A percentile compares a stretch with the other conserved stretches of the same genome.
These are phyloP conservation scores for Suillus tomentosus DNA, from an alignment of 768 basidiomycete species.

Conservation along the genomic window DNA sequence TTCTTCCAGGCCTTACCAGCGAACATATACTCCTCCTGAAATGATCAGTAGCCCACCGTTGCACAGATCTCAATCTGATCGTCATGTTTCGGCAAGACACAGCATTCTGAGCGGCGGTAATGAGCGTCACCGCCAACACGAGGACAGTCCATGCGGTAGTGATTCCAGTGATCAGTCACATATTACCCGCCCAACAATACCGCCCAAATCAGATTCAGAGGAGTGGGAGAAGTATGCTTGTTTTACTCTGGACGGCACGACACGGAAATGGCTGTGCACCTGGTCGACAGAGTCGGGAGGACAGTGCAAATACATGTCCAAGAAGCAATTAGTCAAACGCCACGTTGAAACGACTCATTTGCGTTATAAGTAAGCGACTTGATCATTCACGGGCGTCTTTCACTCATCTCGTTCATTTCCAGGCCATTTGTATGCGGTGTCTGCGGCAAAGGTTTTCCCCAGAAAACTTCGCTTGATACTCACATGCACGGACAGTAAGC, in stretches of 20 bases:
- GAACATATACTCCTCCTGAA: slow-evolving; percentile 12
- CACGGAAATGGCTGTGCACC: slow-evolving; percentile 42
- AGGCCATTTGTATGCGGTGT: slow-evolving; percentile 55
- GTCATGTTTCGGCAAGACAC: slow-evolving; percentile 1
- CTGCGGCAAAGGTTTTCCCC: slow-evolving; percentile 56
- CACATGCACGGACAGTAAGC: slow-evolving; percentile 58
- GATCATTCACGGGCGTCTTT: background rate
- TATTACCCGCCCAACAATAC: slow-evolving; percentile 19
- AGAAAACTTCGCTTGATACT: slow-evolving; percentile 60
- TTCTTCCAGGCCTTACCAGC: slow-evolving; percentile 19
- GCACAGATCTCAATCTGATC: slow-evolving; percentile 16
- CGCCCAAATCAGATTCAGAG: slow-evolving; percentile 31
- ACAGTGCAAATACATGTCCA: slow-evolving; percentile 46
- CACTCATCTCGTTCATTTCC: slow-evolving; percentile 17
- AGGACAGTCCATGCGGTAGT: slow-evolving; percentile 32
- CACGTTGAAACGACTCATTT: slow-evolving; percentile 68
- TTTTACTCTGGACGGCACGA: slow-evolving; percentile 36
- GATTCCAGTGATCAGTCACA: slow-evolving; percentile 32
- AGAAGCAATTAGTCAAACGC: slow-evolving; percentile 69
- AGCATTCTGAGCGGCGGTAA: background rate
- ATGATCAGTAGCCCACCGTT: slow-evolving; percentile 9
- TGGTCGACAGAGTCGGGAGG: slow-evolving; percentile 39
- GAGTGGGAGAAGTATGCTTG: slow-evolving; percentile 37
- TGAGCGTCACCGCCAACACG: slow-evolving; percentile 18
- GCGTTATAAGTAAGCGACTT: slow-evolving; percentile 52